Conservation (phyloP, 192 early-diverging fungal species). For the Dissophora ornata region DNA sequence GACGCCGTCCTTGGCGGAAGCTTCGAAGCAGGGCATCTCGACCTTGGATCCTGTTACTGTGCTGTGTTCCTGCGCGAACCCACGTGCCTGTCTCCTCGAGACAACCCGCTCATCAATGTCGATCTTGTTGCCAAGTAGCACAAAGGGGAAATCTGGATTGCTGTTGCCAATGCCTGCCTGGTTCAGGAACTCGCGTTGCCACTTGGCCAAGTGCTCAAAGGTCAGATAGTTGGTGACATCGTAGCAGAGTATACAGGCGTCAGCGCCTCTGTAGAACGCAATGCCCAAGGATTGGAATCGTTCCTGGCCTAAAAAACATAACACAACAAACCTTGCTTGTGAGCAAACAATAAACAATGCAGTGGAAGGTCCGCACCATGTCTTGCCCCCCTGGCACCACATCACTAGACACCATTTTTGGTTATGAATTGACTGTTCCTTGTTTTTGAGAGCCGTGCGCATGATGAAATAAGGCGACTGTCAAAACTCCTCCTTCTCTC, state of each 20-base stretch:
- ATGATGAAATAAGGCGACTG: background rate
- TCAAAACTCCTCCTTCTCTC: background rate
- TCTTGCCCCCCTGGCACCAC: too few species aligned
- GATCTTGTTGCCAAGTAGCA: constrained; percentile 98
- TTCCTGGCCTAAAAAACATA: constrained; percentile 80
- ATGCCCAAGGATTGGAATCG: constrained; percentile 96
- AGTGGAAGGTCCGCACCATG: too few species aligned
- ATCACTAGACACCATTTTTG: too few species aligned
- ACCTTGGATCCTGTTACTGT: constrained; percentile 86
- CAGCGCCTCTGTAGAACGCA: constrained; percentile 97
- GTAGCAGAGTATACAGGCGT: constrained; percentile 95
- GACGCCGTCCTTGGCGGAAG: constrained; percentile 94
- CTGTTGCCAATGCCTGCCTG: constrained; percentile 84
- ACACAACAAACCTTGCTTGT: constrained; percentile 12
- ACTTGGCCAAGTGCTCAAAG: constrained; percentile 93
- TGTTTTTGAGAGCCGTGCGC: background rate
- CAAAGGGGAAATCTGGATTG: constrained; percentile 91
- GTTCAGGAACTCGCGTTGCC: constrained; percentile 95
- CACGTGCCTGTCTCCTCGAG: constrained; percentile 61
- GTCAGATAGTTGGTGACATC: constrained; percentile 92
- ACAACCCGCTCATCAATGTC: constrained; percentile 93
- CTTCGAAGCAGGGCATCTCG: constrained; percentile 96
- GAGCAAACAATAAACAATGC: too few species aligned
- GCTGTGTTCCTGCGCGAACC: constrained; percentile 77
- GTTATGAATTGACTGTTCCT: too few species aligned